These are phyloP conservation scores for Brassica carinata DNA, from an alignment of 345 rosid genomes.

Conservation along the genomic window DNA sequence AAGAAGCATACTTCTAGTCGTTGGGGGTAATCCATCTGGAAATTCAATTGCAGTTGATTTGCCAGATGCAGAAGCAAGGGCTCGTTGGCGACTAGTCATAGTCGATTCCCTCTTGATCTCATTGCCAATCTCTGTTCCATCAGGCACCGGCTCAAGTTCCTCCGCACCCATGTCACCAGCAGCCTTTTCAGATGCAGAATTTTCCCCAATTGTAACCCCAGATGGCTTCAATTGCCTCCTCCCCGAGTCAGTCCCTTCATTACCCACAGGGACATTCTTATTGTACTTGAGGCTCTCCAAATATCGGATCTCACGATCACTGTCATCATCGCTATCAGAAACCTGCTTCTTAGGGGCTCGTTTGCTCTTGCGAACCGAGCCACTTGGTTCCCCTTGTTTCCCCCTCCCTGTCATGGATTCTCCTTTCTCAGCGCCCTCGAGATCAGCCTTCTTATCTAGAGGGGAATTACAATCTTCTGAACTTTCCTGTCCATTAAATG, in stretches of 20 bases:
- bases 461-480: constrained; percentile 49
- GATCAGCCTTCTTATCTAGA: constrained; percentile 56
- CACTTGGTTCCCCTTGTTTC: constrained; percentile 62
- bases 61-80: constrained; percentile 78
- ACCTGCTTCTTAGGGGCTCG: constrained; percentile 68
- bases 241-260: constrained; percentile 60
- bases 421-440: constrained; percentile 69
- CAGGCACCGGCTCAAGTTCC: constrained; percentile 54
- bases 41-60: constrained; percentile 65
- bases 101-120: constrained; percentile 68
- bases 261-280: constrained; percentile 41
- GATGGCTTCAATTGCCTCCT: constrained; percentile 67
- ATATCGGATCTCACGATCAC: constrained; percentile 84
- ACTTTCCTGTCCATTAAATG: constrained; percentile 55
- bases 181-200: constrained; percentile 51
- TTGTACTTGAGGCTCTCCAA: constrained; percentile 64
- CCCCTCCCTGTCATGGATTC: constrained; percentile 55
- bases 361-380: constrained; percentile 75
- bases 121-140: constrained; percentile 53
- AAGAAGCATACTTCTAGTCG: constrained; percentile 67
- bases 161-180: constrained; percentile 62
- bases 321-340: constrained; percentile 64
- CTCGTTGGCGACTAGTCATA: constrained; percentile 87
- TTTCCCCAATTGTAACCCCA: constrained; percentile 43
- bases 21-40: constrained; percentile 90